Evolutionary conservation across 2,329 filamentous ascomycete species (phyloP), one percentile per base, ranked within the genome.

Genomic region (Lomentospora prolificans): DNA sequence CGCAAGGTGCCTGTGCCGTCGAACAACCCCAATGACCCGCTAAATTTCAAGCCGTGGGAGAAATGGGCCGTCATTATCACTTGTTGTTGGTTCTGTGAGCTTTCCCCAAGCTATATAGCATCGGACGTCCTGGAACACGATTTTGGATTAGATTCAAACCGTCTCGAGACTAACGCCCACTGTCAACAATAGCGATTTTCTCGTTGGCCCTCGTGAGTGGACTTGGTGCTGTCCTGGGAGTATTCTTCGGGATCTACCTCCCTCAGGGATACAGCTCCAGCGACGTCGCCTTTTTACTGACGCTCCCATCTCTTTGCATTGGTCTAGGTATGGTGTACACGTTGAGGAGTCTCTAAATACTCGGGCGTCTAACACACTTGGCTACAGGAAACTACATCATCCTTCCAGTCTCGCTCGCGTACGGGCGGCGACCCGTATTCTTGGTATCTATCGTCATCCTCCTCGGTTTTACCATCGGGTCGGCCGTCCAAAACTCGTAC

Each of bases 191-290:
- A 52, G 50, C 58, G 3, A 62, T 66, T 50, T 64, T 65, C 57
- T 61, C 61, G 2, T 57, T 79, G 70, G 75, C 76, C 39, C 70
- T 79, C 51, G 71, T 78, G 48, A 75, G 76, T 64, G 77, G 77
- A 56, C 67, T 79, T 3, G 77, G 70, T 3, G 61, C 68, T 0
- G 67, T 72, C 30, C 60, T 72, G 9, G 61, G 61, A 1, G 61
- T 65, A 14, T 69, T 71, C 56, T 63, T 69, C 27, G 58, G 61
- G 46, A 58, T 67, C 6, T 72, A 71, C 51, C 55, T 57, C 1
- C 60, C 63, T 2, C 55, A 58, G 55, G 59, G 69, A 36, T 60
- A 62, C 25, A 48, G 61, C 3, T 33, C 57, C 10, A 55, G 59
- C 3, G 55, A 71, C 10, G 61, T 70, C 2, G 64, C 66, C 46